phyloP scores from a whole-genome alignment of 768 basidiomycete genomes.

The Mycena vitilis region DNA sequence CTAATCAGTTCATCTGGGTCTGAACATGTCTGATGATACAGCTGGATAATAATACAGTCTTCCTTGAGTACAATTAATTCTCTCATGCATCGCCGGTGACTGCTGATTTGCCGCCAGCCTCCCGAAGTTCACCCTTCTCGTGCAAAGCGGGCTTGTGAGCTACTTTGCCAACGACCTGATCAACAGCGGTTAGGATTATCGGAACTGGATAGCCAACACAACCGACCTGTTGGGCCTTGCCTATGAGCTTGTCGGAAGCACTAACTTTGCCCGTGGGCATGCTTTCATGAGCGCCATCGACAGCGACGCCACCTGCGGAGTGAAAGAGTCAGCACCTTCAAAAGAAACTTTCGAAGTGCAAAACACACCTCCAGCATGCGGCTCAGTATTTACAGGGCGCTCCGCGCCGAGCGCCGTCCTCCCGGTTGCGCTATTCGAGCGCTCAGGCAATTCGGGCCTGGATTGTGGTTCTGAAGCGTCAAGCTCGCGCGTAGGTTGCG shows the following conservation, averaged over 20 bases:
- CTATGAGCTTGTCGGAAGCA: conserved; percentile 64
- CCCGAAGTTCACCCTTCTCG: conserved; percentile 68
- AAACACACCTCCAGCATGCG: conserved; percentile 47
- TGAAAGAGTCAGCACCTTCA: background rate
- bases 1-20: background rate
- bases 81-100: conserved; percentile 52
- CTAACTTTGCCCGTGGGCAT: conserved; percentile 54
- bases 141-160: conserved; percentile 59
- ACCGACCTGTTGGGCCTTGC: conserved; percentile 68
- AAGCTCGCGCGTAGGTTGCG: conserved; percentile 13
- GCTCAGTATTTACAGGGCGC: conserved; percentile 51
- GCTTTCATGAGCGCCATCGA: conserved; percentile 43
- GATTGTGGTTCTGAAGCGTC: conserved; percentile 26
- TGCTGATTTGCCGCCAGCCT: conserved; percentile 63
- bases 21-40: background rate
- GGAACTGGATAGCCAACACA: background rate
- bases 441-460: conserved; percentile 10
- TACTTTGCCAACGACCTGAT: conserved; percentile 63
- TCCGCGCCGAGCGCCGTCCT: conserved; percentile 45
- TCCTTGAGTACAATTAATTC: background rate
- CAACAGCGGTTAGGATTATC: background rate
- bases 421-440: conserved; percentile 15
- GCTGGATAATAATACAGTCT: conserved; percentile 13
- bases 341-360: background rate
- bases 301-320: conserved; percentile 47